Evolutionary conservation across 805 yeast genomes (phyloP).

Genomic region (Yarrowia keelungensis): DNA sequence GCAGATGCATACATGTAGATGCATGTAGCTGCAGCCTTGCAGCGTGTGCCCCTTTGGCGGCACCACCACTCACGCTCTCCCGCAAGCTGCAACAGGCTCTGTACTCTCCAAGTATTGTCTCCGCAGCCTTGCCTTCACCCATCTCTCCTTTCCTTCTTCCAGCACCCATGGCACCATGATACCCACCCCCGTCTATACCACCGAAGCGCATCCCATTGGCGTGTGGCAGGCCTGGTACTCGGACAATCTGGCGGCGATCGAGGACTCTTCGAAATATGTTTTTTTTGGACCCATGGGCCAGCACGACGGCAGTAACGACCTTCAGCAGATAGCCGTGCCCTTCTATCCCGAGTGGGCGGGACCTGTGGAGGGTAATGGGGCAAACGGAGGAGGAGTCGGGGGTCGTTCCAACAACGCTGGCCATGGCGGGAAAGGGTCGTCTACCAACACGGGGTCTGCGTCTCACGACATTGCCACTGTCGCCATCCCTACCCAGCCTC

Average conservation of each 20-base stretch:
- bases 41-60: slow-evolving; percentile 35
- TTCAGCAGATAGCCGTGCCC: slow-evolving; percentile 21
- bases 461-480: slow-evolving; percentile 1
- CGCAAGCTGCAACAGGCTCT: neutral
- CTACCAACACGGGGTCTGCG: too few relatives aligned
- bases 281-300: slow-evolving; percentile 12
- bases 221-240: slow-evolving; percentile 48
- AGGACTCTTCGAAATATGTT: slow-evolving; percentile 37
- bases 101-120: slow-evolving; percentile 6
- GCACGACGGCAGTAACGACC: slow-evolving; percentile 23
- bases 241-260: slow-evolving; percentile 41
- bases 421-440: too few relatives aligned
- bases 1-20: slow-evolving; percentile 23
- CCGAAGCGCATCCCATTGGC: slow-evolving; percentile 46
- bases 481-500: slow-evolving; percentile 35
- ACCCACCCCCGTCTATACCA: slow-evolving; percentile 39
- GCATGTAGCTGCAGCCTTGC: slow-evolving; percentile 35
- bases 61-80: slow-evolving; percentile 37
- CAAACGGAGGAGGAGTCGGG: too few relatives aligned
- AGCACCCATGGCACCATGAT: slow-evolving; percentile 39
- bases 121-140: slow-evolving; percentile 24
- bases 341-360: slow-evolving; percentile 35
- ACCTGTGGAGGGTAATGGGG: slow-evolving; percentile 1
- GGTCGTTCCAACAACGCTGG: too few relatives aligned
- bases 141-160: slow-evolving; percentile 22